Evolutionary conservation across 2,329 filamentous ascomycete genomes (phyloP).

Genomic region (Colletotrichum sidae): DNA sequence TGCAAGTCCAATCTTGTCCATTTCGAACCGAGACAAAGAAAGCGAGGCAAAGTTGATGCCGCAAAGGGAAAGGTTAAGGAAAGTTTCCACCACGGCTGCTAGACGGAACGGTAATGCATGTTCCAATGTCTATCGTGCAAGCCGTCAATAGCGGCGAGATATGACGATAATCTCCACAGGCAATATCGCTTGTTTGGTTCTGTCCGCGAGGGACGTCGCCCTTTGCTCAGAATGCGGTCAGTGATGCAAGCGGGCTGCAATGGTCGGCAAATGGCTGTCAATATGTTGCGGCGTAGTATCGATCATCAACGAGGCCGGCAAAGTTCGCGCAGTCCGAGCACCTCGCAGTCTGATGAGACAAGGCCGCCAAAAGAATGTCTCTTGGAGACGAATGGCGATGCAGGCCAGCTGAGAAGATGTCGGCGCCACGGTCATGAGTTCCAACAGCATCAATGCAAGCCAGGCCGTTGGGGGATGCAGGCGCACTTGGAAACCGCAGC

Average conservation of each 20-base stretch:
- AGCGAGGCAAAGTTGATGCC: too few species aligned
- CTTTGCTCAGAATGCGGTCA: conserved; percentile 8
- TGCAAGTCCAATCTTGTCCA: not conserved
- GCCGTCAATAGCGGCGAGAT: conserved; percentile 16
- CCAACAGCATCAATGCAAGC: conserved; percentile 9
- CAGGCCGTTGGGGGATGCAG: conserved; percentile 22
- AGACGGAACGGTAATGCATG: conserved; percentile 23
- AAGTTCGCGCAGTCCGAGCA: conserved; percentile 24
- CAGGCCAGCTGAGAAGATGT: too few species aligned
- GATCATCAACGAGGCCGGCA: conserved; percentile 1
- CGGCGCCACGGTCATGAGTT: too few species aligned
- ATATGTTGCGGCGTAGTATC: conserved; percentile 10
- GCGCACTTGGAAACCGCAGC: not conserved
- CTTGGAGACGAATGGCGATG: conserved; percentile 2
- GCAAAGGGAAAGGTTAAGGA: conserved; percentile 1
- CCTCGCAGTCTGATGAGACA: conserved; percentile 32
- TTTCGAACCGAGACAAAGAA: too few species aligned
- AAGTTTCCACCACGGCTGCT: conserved; percentile 19
- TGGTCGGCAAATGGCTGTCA: conserved; percentile 27
- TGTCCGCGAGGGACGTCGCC: conserved; percentile 5
- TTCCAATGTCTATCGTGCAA: conserved; percentile 23
- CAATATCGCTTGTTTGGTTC: conserved; percentile 37
- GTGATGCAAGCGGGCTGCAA: conserved; percentile 12
- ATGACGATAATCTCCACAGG: conserved; percentile 36
- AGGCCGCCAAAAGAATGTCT: conserved; percentile 19